A percentile compares a stretch with the other conserved stretches of the same genome.
phyloP scores from a whole-genome alignment of 495 filamentous ascomycete genomes.

The Eremomyces bilateralis region DNA sequence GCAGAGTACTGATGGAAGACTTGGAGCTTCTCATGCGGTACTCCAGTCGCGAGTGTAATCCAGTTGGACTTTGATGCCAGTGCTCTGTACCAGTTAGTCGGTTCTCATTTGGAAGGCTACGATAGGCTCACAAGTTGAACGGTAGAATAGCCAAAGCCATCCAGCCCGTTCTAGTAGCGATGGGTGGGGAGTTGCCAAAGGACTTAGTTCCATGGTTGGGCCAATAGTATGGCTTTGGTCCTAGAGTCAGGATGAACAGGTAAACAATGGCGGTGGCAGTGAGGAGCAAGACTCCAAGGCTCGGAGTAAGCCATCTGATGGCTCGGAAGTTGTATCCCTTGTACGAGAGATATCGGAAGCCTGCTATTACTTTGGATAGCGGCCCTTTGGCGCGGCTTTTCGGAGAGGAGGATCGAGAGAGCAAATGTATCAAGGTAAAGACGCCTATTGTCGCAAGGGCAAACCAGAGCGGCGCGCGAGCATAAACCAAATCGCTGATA shows the following conservation, averaged over 20 bases:
- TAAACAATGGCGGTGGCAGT: slow-evolving; percentile 22
- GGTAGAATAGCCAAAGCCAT: slow-evolving; percentile 12
- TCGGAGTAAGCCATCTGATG: slow-evolving; percentile 22
- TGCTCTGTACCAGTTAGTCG: slow-evolving; percentile 3
- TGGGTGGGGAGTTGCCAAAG: slow-evolving; percentile 22
- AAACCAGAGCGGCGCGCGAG: slow-evolving; percentile 27
- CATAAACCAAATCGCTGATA: slow-evolving; percentile 29
- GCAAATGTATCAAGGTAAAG: slow-evolving; percentile 22
- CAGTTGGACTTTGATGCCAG: slow-evolving; percentile 12
- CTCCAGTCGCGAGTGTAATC: slow-evolving; percentile 10
- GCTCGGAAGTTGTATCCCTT: slow-evolving; percentile 17
- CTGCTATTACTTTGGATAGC: slow-evolving; percentile 12
- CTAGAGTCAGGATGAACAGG: slow-evolving; percentile 30
- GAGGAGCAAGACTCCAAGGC: slow-evolving; percentile 23
- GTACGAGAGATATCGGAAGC: slow-evolving; percentile 22
- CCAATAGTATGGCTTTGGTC: slow-evolving; percentile 35
- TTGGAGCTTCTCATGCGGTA: slow-evolving; percentile 13
- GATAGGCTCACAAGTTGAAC: slow-evolving; percentile 8
- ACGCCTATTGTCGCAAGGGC: slow-evolving; percentile 24
- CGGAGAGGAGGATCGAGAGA: slow-evolving; percentile 8
- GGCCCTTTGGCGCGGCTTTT: slow-evolving; percentile 5
- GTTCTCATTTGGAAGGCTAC: not conserved
- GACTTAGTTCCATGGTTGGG: slow-evolving; percentile 22
- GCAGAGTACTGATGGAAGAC: slow-evolving; percentile 13
- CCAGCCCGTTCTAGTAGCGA: slow-evolving; percentile 12